Evolutionary conservation across 805 yeast species (phyloP).

Genomic region (Zygotorulaspora chibaensis): DNA sequence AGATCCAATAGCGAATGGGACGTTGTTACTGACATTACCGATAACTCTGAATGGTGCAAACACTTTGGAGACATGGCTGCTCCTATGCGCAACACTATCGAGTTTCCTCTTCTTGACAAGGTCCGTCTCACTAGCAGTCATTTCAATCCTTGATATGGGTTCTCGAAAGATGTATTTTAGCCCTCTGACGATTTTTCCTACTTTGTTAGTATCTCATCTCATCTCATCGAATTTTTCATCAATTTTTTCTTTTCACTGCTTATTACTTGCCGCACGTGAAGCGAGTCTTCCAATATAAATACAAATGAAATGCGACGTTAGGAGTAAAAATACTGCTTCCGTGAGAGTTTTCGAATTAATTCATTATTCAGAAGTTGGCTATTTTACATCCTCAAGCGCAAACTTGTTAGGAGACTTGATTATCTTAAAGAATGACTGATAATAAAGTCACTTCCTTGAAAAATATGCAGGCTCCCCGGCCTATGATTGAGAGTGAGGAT

Average conservation of each 20-base stretch:
- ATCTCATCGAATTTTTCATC: constrained; percentile 10
- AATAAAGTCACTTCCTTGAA: neutral
- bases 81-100: neutral
- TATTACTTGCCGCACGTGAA: constrained; percentile 1
- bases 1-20: constrained; percentile 84
- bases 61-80: constrained; percentile 45
- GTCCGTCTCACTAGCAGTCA: constrained; percentile 7
- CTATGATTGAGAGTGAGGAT: neutral
- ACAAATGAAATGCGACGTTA: neutral
- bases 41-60: constrained; percentile 85
- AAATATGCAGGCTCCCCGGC: neutral
- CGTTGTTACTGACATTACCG: constrained; percentile 83
- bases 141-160: neutral
- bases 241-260: neutral
- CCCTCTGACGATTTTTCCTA: neutral
- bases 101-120: constrained; percentile 21
- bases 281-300: neutral
- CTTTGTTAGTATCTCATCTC: constrained; percentile 3
- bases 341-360: no score
- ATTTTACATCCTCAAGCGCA: no score
- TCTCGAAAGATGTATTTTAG: no score
- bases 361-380: no score
- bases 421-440: neutral
- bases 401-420: no score
- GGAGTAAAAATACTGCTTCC: no score